Percentiles rank a stretch among this genome's conserved stretches.
Conservation (phyloP, 2,329 filamentous ascomycete species). For the Hypoxylon sp. region DNA sequence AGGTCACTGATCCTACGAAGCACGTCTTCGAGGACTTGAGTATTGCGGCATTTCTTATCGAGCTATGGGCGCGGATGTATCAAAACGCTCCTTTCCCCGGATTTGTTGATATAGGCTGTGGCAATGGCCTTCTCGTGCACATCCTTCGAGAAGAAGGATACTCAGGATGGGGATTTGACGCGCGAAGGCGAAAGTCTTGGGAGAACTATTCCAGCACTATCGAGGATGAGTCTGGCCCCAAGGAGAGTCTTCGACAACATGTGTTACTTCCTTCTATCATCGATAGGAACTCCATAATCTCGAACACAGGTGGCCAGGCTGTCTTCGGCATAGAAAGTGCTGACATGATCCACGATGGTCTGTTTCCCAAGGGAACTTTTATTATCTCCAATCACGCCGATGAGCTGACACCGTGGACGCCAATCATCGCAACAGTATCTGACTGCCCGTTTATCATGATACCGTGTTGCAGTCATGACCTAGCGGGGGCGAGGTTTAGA, state of each 20-base stretch:
- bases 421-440: conserved; percentile 80
- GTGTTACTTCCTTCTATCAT: conserved; percentile 60
- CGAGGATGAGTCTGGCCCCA: conserved; percentile 22
- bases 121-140: conserved; percentile 89
- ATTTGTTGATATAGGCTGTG: conserved; percentile 95
- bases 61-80: conserved; percentile 91
- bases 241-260: conserved; percentile 52
- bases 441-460: conserved; percentile 87
- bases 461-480: conserved; percentile 91
- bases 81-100: conserved; percentile 70
- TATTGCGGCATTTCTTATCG: conserved; percentile 91
- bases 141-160: conserved; percentile 85
- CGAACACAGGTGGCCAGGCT: conserved; percentile 21
- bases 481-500: conserved; percentile 78
- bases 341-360: conserved; percentile 61
- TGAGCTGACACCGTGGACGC: conserved; percentile 95
- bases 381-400: conserved; percentile 98
- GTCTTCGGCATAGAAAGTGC: conserved; percentile 30
- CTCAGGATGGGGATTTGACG: conserved; percentile 89
- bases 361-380: conserved; percentile 79
- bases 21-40: conserved; percentile 94
- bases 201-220: conserved; percentile 61
- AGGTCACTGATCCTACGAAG: conserved; percentile 85
- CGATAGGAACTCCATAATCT: conserved; percentile 24
- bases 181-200: conserved; percentile 87